A percentile compares a stretch with the other conserved stretches of the same genome.
These are phyloP conservation scores for Teunomyces gatunensis DNA, from an alignment of 805 yeast species.

Conservation along the genomic window DNA sequence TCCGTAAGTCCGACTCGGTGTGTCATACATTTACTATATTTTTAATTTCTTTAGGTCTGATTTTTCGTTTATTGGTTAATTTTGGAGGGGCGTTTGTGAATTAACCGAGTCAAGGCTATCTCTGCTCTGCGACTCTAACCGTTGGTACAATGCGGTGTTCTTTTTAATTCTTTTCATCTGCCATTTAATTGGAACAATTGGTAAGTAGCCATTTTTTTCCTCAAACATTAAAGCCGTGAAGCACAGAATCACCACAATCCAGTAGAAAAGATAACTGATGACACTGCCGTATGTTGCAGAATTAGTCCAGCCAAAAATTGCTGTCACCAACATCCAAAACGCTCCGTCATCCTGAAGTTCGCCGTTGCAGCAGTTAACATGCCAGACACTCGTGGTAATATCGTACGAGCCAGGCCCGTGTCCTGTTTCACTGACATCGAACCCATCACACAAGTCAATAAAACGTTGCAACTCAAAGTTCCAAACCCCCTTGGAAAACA, in stretches of 20 bases:
- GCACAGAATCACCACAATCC: conserved; percentile 53
- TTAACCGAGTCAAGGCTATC: conserved; percentile 26
- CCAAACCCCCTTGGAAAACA: conserved; percentile 88
- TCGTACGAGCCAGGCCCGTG: conserved; percentile 94
- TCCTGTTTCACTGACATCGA: conserved; percentile 84
- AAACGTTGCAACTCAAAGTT: conserved; percentile 77
- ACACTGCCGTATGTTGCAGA: conserved; percentile 91
- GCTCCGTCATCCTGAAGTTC: conserved; percentile 66
- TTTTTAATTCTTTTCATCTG: conserved; percentile 56
- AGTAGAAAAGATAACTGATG: conserved; percentile 64
- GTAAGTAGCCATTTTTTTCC: conserved; percentile 36
- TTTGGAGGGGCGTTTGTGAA: conserved; percentile 24
- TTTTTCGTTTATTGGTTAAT: background rate
- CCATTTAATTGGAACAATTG: conserved; percentile 53
- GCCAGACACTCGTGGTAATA: conserved; percentile 79
- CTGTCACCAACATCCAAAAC: conserved; percentile 87
- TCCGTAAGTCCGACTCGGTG: background rate
- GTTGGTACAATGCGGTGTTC: conserved; percentile 12
- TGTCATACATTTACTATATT: background rate
- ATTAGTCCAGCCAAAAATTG: conserved; percentile 91
- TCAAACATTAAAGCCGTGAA: conserved; percentile 45
- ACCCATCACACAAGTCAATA: conserved; percentile 72
- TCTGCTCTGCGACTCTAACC: conserved; percentile 1
- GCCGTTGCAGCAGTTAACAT: conserved; percentile 92
- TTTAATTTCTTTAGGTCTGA: background rate